Percentiles rank a stretch among this genome's conserved stretches.
These are phyloP conservation scores for Coffea eugenioides DNA, from an alignment of 257 asterid species.

Conservation along the genomic window DNA sequence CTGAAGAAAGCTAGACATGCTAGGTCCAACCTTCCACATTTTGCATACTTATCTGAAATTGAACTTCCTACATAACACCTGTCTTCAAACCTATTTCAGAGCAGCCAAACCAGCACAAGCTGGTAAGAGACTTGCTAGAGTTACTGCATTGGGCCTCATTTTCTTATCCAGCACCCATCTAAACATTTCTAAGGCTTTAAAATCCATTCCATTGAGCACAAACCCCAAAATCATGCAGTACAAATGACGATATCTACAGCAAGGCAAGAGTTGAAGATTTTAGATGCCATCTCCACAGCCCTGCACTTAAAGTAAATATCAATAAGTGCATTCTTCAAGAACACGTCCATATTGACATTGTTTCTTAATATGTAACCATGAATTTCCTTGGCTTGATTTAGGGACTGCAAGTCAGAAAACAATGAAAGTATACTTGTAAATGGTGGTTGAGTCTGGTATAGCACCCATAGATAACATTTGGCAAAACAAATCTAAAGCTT, in stretches of 20 bases:
- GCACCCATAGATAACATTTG: conserved; percentile 47
- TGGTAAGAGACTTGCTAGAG: conserved; percentile 74
- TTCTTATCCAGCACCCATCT: conserved; percentile 46
- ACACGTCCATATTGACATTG: conserved; percentile 50
- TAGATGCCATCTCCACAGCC: conserved; percentile 54
- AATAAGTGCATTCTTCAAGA: conserved; percentile 78
- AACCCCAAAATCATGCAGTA: conserved; percentile 84
- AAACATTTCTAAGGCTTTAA: conserved; percentile 58
- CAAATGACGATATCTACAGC: conserved; percentile 65
- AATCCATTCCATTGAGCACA: conserved; percentile 68
- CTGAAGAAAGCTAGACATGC: conserved; percentile 47
- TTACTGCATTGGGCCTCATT: conserved; percentile 80
- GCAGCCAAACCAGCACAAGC: conserved; percentile 82
- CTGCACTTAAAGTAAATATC: conserved; percentile 84
- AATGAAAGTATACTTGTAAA: conserved; percentile 79
- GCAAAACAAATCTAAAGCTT: conserved; percentile 49
- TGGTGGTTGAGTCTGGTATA: conserved; percentile 67
- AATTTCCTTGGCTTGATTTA: conserved; percentile 58
- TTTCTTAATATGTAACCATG: conserved; percentile 67
- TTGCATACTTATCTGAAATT: conserved; percentile 79
- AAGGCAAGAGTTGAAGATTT: conserved; percentile 47
- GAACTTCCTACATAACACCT: conserved; percentile 74
- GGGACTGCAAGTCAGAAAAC: conserved; percentile 41
- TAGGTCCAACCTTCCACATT: conserved; percentile 76
- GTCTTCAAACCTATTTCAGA: conserved; percentile 43